A percentile compares a stretch with the other conserved stretches of the same genome.
Conservation (phyloP, 2,329 filamentous ascomycete species). For the Exophiala phaeomuriformis region DNA sequence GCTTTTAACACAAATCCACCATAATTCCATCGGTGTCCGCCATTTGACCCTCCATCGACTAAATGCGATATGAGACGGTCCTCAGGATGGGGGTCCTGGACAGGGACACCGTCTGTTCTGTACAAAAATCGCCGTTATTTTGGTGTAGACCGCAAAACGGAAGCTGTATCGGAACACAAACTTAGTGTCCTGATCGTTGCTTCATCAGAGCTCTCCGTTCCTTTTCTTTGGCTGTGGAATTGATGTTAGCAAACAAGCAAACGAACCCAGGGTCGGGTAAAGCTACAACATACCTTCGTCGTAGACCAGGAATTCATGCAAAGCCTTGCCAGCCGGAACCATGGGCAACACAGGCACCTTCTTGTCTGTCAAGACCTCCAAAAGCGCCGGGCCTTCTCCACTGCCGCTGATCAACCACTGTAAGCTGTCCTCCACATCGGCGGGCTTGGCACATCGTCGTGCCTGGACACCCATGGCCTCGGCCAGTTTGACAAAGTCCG, state of each 20-base stretch:
- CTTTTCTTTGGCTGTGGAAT: conserved; percentile 56
- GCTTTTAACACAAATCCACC: too few relatives aligned
- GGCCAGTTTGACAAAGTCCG: conserved; percentile 89
- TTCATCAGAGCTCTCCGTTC: conserved; percentile 60
- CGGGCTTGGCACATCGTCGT: conserved; percentile 62
- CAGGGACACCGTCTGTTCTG: too few relatives aligned
- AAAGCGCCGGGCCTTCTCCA: conserved; percentile 72
- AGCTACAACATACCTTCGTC: conserved; percentile 58
- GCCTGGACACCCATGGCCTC: conserved; percentile 85
- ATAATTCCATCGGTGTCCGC: too few relatives aligned
- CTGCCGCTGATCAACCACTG: conserved; percentile 75
- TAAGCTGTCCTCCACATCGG: conserved; percentile 68
- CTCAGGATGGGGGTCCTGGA: too few relatives aligned
- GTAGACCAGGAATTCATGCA: conserved; percentile 91
- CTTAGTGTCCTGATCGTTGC: conserved; percentile 17
- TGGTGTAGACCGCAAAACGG: too few relatives aligned
- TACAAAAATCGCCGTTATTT: too few relatives aligned
- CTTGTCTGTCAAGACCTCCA: conserved; percentile 78
- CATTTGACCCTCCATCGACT: too few relatives aligned
- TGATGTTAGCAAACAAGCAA: conserved; percentile 8
- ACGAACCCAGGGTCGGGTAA: conserved; percentile 1
- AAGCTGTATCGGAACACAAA: background rate
- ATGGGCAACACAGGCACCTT: conserved; percentile 84
- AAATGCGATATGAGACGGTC: too few relatives aligned
- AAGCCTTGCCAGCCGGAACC: conserved; percentile 78